Conservation (phyloP, 495 filamentous ascomycete genomes). For the Terfezia claveryi region DNA sequence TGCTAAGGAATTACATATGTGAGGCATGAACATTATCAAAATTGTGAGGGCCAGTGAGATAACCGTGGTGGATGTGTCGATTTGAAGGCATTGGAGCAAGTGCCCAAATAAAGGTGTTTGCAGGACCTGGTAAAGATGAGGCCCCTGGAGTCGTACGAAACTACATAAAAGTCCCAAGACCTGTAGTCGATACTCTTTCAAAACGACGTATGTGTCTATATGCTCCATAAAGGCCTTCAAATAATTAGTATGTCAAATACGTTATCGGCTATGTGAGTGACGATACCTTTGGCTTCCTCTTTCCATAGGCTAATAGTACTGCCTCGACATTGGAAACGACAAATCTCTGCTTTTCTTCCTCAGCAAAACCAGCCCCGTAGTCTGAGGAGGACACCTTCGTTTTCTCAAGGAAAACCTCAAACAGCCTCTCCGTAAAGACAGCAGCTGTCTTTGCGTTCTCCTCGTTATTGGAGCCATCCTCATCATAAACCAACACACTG, state of each 20-base stretch:
- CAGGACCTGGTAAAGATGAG: conserved; percentile 45
- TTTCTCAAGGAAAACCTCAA: conserved; percentile 37
- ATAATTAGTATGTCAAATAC: background rate
- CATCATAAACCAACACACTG: conserved; percentile 34
- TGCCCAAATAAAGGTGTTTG: conserved; percentile 43
- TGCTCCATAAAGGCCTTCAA: conserved; percentile 34
- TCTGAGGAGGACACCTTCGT: conserved; percentile 24
- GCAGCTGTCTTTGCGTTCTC: conserved; percentile 23
- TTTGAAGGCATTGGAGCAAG: conserved; percentile 44
- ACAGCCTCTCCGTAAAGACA: conserved; percentile 30
- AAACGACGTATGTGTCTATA: conserved; percentile 37
- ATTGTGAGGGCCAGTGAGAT: conserved; percentile 43
- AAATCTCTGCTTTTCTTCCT: conserved; percentile 26
- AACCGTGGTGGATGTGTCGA: conserved; percentile 46
- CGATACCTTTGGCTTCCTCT: conserved; percentile 42
- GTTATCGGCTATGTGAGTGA: background rate
- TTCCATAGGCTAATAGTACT: conserved; percentile 36
- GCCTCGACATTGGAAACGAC: conserved; percentile 29
- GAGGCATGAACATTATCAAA: conserved; percentile 53
- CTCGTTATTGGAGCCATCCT: conserved; percentile 28
- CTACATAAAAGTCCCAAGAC: conserved; percentile 36
- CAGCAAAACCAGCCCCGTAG: conserved; percentile 29
- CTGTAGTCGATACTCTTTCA: conserved; percentile 33
- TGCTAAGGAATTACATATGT: conserved; percentile 43
- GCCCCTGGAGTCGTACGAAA: conserved; percentile 44